phyloP scores from a whole-genome alignment of 2,329 filamentous ascomycete genomes.

The Aspergillus sp. region DNA sequence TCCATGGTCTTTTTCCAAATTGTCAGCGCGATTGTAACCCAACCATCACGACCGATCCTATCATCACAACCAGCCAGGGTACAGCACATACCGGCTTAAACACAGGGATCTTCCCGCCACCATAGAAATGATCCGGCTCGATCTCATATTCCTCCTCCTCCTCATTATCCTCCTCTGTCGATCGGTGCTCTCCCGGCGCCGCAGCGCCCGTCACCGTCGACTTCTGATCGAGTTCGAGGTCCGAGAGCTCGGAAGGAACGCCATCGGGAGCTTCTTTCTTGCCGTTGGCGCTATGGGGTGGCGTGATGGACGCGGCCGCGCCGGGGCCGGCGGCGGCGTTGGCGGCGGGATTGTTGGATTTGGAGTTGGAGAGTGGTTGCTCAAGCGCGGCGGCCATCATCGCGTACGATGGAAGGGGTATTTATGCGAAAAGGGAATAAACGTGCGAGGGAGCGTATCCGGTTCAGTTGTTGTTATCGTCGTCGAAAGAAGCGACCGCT shows the following conservation, averaged over 20 bases:
- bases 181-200: slow-evolving; percentile 11
- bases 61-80: not conserved
- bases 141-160: slow-evolving; percentile 65
- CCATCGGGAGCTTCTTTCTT: slow-evolving; percentile 37
- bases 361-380: slow-evolving; percentile 18
- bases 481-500: slow-evolving; percentile 36
- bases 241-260: slow-evolving; percentile 33
- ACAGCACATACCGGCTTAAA: slow-evolving; percentile 66
- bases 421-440: no score
- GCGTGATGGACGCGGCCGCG: slow-evolving; percentile 33
- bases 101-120: slow-evolving; percentile 71
- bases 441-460: slow-evolving; percentile 3
- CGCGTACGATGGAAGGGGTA: slow-evolving; percentile 3
- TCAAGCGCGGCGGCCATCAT: slow-evolving; percentile 30
- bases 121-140: slow-evolving; percentile 80
- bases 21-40: slow-evolving; percentile 9
- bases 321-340: slow-evolving; percentile 12
- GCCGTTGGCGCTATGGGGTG: slow-evolving; percentile 37
- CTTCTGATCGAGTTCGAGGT: slow-evolving; percentile 33
- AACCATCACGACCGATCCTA: not conserved
- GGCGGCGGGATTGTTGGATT: slow-evolving; percentile 9
- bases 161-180: not conserved
- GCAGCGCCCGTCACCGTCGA: slow-evolving; percentile 6
- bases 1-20: slow-evolving; percentile 60
- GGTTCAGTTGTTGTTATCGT: slow-evolving; percentile 21